These are phyloP conservation scores for Rubus parviflorus DNA, from an alignment of 306 rosid genomes.

Conservation along the genomic window DNA sequence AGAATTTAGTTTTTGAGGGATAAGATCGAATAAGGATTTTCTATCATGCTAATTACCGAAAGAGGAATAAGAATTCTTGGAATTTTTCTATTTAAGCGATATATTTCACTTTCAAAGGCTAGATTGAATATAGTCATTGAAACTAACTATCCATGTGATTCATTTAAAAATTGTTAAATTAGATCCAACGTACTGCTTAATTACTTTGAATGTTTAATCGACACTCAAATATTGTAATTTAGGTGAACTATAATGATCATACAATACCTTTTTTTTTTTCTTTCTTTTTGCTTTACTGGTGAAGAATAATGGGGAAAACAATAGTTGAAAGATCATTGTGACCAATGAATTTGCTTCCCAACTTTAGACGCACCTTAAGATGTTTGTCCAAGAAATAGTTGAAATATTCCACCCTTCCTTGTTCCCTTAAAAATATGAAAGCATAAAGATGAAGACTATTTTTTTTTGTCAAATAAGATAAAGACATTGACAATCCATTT, in stretches of 20 bases:
- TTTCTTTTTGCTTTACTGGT: neutral
- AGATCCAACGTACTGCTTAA: neutral
- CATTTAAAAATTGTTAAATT: neutral
- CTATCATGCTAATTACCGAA: no score
- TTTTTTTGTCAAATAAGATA: neutral
- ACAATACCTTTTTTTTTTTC: neutral
- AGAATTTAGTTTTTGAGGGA: no score
- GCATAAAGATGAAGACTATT: neutral
- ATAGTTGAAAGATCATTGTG: neutral
- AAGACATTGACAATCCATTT: neutral
- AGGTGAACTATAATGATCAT: neutral
- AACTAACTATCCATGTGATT: no score
- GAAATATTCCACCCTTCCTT: conserved; percentile 19
- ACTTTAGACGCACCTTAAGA: conserved; percentile 12
- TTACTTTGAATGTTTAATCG: neutral
- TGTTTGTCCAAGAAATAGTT: conserved; percentile 11
- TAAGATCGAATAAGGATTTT: no score
- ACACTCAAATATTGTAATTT: neutral
- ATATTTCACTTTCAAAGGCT: neutral
- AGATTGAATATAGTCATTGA: neutral
- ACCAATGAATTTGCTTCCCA: conserved; percentile 18
- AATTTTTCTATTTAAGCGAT: no score
- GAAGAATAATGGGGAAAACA: neutral
- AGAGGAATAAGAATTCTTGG: no score
- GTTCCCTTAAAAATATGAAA: conserved; percentile 18